Evolutionary conservation across 352 stramenopile species (phyloP).

Genomic region (Pythium plurisporium): DNA sequence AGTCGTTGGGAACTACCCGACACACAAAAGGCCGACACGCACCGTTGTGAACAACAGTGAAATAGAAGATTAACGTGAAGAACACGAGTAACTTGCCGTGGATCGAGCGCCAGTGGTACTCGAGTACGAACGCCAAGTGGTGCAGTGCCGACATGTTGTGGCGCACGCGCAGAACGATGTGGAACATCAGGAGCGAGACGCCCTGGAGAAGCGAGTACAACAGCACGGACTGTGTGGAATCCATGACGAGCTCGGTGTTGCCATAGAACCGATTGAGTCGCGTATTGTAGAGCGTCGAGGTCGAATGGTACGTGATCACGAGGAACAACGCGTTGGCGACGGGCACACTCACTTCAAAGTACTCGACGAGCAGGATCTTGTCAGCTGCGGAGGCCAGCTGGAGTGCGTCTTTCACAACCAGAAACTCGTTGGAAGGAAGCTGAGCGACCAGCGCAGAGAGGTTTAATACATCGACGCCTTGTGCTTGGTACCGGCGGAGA

Average conservation of each 20-base stretch:
- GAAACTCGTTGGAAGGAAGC: neutral
- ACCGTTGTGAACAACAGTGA: constrained; percentile 21
- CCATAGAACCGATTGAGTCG: constrained; percentile 15
- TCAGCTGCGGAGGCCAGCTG: constrained; percentile 4
- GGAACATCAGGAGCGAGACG: constrained; percentile 11
- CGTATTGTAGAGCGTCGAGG: constrained; percentile 20
- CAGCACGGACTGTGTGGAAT: constrained; percentile 8
- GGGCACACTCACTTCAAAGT: constrained; percentile 20
- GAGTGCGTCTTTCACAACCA: constrained; percentile 7
- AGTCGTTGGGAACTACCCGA: too few species aligned
- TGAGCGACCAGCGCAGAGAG: neutral
- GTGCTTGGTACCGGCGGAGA: neutral
- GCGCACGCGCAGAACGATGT: constrained; percentile 9
- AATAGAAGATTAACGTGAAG: constrained; percentile 19
- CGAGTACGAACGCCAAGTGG: constrained; percentile 22
- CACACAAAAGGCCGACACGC: neutral
- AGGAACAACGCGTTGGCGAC: constrained; percentile 11
- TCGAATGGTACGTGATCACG: neutral
- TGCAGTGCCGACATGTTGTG: constrained; percentile 12
- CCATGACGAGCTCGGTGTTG: neutral
- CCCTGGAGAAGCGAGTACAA: constrained; percentile 17
- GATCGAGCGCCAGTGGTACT: constrained; percentile 19
- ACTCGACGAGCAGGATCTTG: constrained; percentile 16
- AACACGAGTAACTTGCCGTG: constrained; percentile 20
- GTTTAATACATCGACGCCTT: too few species aligned